phyloP scores from a whole-genome alignment of 2,329 filamentous ascomycete species.

The Trichoderma sp. region DNA sequence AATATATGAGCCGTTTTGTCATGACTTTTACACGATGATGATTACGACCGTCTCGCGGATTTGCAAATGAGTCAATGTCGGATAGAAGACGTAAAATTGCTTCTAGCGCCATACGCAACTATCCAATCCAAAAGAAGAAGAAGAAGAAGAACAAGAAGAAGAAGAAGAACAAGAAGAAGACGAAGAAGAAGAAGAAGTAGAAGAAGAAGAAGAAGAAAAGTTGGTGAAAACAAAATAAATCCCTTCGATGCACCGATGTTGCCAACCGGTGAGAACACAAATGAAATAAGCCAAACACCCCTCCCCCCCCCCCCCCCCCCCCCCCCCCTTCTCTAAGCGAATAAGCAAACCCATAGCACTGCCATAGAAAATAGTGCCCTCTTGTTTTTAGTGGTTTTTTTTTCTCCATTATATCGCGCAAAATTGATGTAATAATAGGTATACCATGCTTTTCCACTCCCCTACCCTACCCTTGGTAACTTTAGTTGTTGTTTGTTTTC shows the following conservation, averaged over 20 bases:
- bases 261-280: neutral
- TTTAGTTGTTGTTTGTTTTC: neutral
- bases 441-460: neutral
- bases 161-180: too few relatives aligned
- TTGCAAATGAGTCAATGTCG: neutral
- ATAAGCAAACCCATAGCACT: neutral
- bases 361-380: neutral
- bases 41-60: neutral
- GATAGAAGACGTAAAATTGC: neutral
- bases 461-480: neutral
- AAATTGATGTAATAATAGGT: conserved; percentile 8
- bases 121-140: neutral
- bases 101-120: neutral
- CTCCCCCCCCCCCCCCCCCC: too few relatives aligned
- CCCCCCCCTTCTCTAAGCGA: conserved; percentile 1
- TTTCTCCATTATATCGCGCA: neutral
- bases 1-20: neutral
- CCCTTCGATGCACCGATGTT: neutral
- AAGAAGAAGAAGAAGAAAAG: too few relatives aligned
- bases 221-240: neutral
- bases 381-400: neutral
- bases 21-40: neutral
- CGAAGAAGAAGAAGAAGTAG: too few relatives aligned
- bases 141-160: too few relatives aligned
- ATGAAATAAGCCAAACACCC: too few relatives aligned